phyloP scores from a whole-genome alignment of 345 rosid genomes.

The Aegle marmelos region DNA sequence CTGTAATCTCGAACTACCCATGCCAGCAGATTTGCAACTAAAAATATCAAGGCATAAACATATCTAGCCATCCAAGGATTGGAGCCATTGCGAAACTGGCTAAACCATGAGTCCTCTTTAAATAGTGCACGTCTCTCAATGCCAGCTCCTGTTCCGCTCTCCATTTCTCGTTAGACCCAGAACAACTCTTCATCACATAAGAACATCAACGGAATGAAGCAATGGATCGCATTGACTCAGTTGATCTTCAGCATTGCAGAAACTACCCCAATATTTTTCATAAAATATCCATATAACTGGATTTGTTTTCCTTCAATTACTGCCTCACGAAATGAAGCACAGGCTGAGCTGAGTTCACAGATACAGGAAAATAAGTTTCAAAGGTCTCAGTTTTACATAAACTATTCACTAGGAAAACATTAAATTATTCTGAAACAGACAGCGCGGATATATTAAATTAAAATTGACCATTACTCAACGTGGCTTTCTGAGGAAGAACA shows the following conservation, averaged over 20 bases:
- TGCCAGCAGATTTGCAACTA: conserved; percentile 73
- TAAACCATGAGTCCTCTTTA: conserved; percentile 66
- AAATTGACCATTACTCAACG: background rate
- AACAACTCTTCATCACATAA: conserved; percentile 46
- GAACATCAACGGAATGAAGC: conserved; percentile 8
- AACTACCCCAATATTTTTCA: background rate
- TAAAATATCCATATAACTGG: background rate
- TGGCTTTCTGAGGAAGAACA: background rate
- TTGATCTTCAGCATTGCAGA: conserved; percentile 13
- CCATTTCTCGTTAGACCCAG: conserved; percentile 46
- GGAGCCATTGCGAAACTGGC: conserved; percentile 71
- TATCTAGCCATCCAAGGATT: conserved; percentile 99
- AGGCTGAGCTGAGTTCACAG: too few species aligned
- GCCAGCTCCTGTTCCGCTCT: conserved; percentile 39
- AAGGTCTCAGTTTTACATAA: too few species aligned
- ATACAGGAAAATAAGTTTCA: too few species aligned
- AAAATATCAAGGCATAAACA: conserved; percentile 72
- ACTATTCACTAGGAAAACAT: too few species aligned
- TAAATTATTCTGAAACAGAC: background rate
- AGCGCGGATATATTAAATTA: background rate
- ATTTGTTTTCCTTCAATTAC: too few species aligned
- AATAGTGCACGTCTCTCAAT: conserved; percentile 32
- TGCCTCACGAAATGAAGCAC: too few species aligned
- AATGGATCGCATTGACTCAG: conserved; percentile 1
- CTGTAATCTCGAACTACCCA: conserved; percentile 93